Conservation (phyloP, 2,329 filamentous ascomycete genomes). For the Paracamarosporium sp. region DNA sequence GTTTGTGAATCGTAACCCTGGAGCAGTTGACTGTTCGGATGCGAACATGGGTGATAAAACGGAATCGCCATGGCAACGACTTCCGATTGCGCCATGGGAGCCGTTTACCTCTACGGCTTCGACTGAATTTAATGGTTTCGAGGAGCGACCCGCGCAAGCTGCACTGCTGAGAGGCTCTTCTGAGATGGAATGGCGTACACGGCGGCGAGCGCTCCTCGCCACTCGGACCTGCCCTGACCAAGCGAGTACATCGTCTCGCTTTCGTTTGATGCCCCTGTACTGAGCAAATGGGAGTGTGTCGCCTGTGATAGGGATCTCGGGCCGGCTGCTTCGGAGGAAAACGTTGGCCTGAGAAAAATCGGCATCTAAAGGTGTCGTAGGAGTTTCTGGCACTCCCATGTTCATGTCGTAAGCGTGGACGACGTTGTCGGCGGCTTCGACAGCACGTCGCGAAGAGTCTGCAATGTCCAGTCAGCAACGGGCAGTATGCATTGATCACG, state of each 20-base stretch:
- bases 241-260: constrained; percentile 45
- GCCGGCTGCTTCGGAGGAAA: constrained; percentile 44
- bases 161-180: constrained; percentile 31
- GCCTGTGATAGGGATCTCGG: constrained; percentile 52
- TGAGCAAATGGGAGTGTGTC: constrained; percentile 49
- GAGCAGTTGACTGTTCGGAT: constrained; percentile 50
- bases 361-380: constrained; percentile 51
- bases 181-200: constrained; percentile 36
- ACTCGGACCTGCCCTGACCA: constrained; percentile 38
- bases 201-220: constrained; percentile 29
- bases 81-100: constrained; percentile 28
- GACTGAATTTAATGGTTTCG: constrained; percentile 17
- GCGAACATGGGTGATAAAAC: constrained; percentile 40
- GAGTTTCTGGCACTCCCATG: constrained; percentile 74
- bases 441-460: constrained; percentile 74
- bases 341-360: constrained; percentile 32
- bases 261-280: constrained; percentile 52
- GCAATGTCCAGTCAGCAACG: constrained; percentile 18
- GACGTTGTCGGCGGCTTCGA: constrained; percentile 77
- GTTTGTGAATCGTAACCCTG: constrained; percentile 56
- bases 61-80: constrained; percentile 29
- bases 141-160: constrained; percentile 23
- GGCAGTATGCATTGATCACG: no score
- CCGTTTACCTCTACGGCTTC: constrained; percentile 26
- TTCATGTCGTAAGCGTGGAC: constrained; percentile 78